These are phyloP conservation scores for Xylogone sp. DNA, from an alignment of 2,329 filamentous ascomycete species.

Conservation along the genomic window DNA sequence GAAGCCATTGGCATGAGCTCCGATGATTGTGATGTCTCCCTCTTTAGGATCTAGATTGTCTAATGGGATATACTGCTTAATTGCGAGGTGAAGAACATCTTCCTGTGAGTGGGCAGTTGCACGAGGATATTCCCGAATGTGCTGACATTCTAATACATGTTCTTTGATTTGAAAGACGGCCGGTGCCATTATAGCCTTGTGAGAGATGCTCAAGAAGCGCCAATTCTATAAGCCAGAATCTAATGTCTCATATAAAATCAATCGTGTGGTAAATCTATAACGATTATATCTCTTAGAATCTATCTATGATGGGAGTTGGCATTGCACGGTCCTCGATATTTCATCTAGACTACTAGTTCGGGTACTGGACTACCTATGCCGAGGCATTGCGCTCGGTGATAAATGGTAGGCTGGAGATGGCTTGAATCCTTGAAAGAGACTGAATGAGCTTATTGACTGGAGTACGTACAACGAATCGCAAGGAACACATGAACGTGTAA, in stretches of 20 bases:
- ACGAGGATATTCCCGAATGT: conserved; percentile 78
- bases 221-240: too few relatives aligned
- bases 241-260: background rate
- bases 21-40: conserved; percentile 82
- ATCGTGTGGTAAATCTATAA: too few relatives aligned
- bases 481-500: too few relatives aligned
- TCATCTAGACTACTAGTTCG: background rate
- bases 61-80: conserved; percentile 85
- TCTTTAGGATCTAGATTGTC: conserved; percentile 64
- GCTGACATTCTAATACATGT: conserved; percentile 68
- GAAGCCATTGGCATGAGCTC: conserved; percentile 86
- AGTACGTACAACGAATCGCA: too few relatives aligned
- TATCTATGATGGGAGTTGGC: too few relatives aligned
- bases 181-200: conserved; percentile 13
- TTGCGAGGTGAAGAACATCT: conserved; percentile 65
- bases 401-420: too few relatives aligned
- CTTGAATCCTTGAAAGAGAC: background rate
- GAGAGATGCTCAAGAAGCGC: background rate
- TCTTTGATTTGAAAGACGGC: conserved; percentile 62
- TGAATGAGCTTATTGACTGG: too few relatives aligned
- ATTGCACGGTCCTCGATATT: too few relatives aligned
- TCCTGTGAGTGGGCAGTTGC: conserved; percentile 72
- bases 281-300: too few relatives aligned
- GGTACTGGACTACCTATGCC: background rate
- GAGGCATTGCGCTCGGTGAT: background rate